Percentiles rank a stretch among this genome's conserved stretches.
Evolutionary conservation across 164 flowering plant species (phyloP).

Genomic region (Vitis rupestris): DNA sequence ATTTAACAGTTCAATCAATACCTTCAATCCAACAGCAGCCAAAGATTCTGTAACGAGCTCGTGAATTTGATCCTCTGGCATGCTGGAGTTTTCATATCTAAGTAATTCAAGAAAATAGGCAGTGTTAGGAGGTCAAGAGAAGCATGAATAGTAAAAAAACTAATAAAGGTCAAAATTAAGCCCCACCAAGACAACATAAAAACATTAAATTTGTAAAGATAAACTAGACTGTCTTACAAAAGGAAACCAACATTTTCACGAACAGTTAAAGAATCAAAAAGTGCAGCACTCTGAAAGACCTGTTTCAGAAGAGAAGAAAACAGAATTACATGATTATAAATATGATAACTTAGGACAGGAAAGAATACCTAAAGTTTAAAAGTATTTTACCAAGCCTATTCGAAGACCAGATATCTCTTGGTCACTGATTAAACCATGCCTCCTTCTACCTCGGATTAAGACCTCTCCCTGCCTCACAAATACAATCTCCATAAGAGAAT

Average conservation of each 20-base stretch:
- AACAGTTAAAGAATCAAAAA: constrained; percentile 93
- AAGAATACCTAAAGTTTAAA: not conserved
- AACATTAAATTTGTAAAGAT: not conserved
- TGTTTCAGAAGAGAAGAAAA: constrained; percentile 22
- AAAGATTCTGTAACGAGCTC: constrained; percentile 80
- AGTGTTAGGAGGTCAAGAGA: too few species aligned
- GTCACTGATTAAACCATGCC: constrained; percentile 85
- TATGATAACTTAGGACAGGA: not conserved
- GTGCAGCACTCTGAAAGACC: constrained; percentile 99
- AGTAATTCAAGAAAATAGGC: constrained; percentile 1
- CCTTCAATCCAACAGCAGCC: constrained; percentile 98
- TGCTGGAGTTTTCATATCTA: constrained; percentile 85
- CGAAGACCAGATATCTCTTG: constrained; percentile 90
- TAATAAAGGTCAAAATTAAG: not conserved
- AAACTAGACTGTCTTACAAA: constrained; percentile 49
- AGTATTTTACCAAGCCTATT: constrained; percentile 76
- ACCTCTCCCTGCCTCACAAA: constrained; percentile 78
- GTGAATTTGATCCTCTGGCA: constrained; percentile 74
- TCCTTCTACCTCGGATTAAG: constrained; percentile 69
- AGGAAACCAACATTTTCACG: constrained; percentile 99
- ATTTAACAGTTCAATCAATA: constrained; percentile 17
- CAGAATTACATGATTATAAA: not conserved
- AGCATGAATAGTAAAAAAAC: not conserved
- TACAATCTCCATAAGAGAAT: not conserved
- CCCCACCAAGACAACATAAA: not conserved